These are phyloP conservation scores for Penicillium silybi DNA, from an alignment of 495 filamentous ascomycete species.

Conservation along the genomic window DNA sequence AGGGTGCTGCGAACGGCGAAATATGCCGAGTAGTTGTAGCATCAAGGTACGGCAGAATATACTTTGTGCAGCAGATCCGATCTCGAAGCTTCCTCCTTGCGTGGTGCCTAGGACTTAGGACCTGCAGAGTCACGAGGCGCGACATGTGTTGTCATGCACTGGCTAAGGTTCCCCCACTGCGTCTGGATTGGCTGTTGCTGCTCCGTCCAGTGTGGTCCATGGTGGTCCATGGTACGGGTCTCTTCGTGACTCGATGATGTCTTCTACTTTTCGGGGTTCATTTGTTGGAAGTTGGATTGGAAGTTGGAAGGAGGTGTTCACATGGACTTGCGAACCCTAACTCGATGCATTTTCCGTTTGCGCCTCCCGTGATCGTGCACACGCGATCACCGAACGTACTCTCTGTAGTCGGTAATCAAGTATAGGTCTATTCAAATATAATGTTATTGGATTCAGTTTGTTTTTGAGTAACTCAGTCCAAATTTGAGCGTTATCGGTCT, in stretches of 20 bases:
- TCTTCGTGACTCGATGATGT: slow-evolving; percentile 20
- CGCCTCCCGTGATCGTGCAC: not conserved
- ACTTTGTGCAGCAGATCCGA: not conserved
- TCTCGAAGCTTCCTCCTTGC: slow-evolving; percentile 7
- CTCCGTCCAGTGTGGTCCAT: not conserved
- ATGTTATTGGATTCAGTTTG: not conserved
- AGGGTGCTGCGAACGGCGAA: not conserved
- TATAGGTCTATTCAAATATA: not conserved
- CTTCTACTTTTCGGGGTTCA: slow-evolving; percentile 7
- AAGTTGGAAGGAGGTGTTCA: not conserved
- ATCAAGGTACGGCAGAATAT: not conserved
- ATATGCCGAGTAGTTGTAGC: not conserved
- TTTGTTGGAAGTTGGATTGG: not conserved
- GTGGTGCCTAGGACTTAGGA: slow-evolving; percentile 14
- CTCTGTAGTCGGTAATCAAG: not conserved
- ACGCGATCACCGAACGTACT: not conserved
- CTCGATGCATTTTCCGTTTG: slow-evolving; percentile 1
- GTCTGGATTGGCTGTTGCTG: not conserved
- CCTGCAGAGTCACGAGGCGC: slow-evolving; percentile 19
- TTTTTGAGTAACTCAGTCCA: not conserved
- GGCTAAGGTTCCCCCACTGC: not conserved
- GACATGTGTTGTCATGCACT: slow-evolving; percentile 10
- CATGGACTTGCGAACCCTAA: slow-evolving; percentile 1
- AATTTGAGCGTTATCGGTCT: not conserved
- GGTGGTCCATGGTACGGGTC: slow-evolving; percentile 12